Evolutionary conservation across 2,329 filamentous ascomycete species (phyloP), one percentile per base, ranked within the genome.

Genomic region (Bipolaris gigantea): DNA sequence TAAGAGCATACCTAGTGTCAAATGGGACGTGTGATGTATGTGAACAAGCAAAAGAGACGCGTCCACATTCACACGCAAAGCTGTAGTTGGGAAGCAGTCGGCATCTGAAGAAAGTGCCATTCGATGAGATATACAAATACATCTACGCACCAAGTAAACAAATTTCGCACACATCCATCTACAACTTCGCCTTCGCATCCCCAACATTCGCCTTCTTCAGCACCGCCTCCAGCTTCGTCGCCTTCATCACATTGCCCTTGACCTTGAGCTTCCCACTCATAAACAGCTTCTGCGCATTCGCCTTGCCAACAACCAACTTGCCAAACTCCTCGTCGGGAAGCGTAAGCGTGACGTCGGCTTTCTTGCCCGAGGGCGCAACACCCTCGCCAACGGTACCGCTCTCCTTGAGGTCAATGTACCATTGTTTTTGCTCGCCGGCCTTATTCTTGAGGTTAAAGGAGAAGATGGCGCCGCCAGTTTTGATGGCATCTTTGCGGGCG

Each of bases 251-350:
- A 75, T 97, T 92, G 60, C 94, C 94, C 85, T 92, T 95, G 74
- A 97, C 85, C 89, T 97, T 99, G 73, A 99, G 83, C 83, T 96
- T 97, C 69, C 94, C 94, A n/a, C 85, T 85, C 93, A 99, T 97
- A 80, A 97, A 97, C 61, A 99, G 80, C 66, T 88, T 87, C 83
- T 99, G 94, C 53, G 94, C 92, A 73, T 97, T 96, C 67, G 90
- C 91, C 81, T 95, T 91, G 73, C 94, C 94, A 34, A 81, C 71
- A 50, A 96, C 87, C 62, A 99, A 84, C 74, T 89, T 87, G 63
- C 80, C 85, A 73, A 99, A 99, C 77, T 97, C 91, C 53, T 85
- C 84, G 60, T 99, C 94, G 56, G 87, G 89, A 63, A 97, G 84
- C 5, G 83, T 76, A 41, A 97, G 84, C n/a, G 90, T 95, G 56